phyloP scores from a whole-genome alignment of 345 rosid species.

The Murraya koenigii region DNA sequence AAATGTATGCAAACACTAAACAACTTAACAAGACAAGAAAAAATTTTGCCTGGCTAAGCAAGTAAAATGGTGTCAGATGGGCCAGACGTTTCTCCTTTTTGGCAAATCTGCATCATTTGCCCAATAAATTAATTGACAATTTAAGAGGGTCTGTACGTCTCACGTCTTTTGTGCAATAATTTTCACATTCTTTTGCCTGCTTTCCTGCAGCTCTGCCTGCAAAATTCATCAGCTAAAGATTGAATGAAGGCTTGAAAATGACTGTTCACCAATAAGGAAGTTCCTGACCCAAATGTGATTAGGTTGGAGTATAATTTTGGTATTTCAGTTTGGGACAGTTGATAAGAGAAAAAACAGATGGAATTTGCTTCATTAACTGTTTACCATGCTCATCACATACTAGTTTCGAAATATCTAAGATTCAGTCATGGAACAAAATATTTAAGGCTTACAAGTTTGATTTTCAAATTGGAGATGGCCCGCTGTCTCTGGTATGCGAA shows the following conservation, averaged over 20 bases:
- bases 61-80: background rate
- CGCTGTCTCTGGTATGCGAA: conserved; percentile 53
- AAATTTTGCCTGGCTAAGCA: background rate
- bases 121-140: background rate
- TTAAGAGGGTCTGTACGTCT: background rate
- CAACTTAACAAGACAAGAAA: background rate
- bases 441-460: conserved; percentile 41
- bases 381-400: background rate
- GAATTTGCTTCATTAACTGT: background rate
- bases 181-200: background rate
- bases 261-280: background rate
- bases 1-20: background rate
- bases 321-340: background rate
- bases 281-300: background rate
- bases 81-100: background rate
- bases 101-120: conserved; percentile 4
- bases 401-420: background rate
- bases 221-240: conserved; percentile 6
- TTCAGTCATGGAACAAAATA: background rate
- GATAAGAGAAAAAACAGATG: background rate
- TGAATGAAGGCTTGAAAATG: background rate
- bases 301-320: background rate
- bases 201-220: conserved; percentile 33
- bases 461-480: conserved; percentile 48
- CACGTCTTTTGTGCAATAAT: background rate